These are phyloP conservation scores for Rutstroemia sp. DNA, from an alignment of 2,329 filamentous ascomycete species.

Conservation along the genomic window DNA sequence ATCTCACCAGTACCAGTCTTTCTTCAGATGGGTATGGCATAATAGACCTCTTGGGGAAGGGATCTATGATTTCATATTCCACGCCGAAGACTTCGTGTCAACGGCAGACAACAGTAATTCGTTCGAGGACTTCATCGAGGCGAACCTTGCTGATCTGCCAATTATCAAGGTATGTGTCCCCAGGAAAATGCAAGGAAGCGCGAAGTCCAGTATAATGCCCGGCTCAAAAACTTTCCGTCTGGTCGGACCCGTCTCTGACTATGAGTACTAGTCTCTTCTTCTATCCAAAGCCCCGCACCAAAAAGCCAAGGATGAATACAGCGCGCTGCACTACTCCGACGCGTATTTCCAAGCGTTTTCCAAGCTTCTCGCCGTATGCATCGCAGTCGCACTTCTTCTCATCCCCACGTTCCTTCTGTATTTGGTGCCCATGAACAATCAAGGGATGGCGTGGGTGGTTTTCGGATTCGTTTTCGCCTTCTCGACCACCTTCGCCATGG, in stretches of 20 bases:
- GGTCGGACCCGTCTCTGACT: too few species aligned
- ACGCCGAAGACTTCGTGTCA: conserved; percentile 10
- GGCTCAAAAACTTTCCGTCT: background rate
- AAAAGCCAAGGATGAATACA: conserved; percentile 7
- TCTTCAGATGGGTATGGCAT: conserved; percentile 8
- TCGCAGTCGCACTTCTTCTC: conserved; percentile 12
- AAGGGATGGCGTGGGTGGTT: conserved; percentile 10
- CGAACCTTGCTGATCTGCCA: background rate
- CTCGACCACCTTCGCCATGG: conserved; percentile 5
- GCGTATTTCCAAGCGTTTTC: background rate
- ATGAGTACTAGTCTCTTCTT: conserved; percentile 6
- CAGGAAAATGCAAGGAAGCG: background rate
- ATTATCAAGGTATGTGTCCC: background rate
- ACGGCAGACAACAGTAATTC: background rate
- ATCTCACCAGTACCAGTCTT: background rate
- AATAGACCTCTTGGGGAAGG: conserved; percentile 3
- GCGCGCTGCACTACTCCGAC: conserved; percentile 5
- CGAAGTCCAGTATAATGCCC: background rate
- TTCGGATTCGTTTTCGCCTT: conserved; percentile 11
- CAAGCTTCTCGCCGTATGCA: conserved; percentile 3
- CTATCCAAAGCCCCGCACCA: conserved; percentile 5
- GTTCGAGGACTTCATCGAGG: background rate
- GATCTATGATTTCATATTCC: conserved; percentile 9
- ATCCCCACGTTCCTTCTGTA: conserved; percentile 16
- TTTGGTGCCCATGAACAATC: conserved; percentile 12